Base-by-base conservation (phyloP, 495 filamentous ascomycete genomes). In the Apodospora peruviana region DNA sequence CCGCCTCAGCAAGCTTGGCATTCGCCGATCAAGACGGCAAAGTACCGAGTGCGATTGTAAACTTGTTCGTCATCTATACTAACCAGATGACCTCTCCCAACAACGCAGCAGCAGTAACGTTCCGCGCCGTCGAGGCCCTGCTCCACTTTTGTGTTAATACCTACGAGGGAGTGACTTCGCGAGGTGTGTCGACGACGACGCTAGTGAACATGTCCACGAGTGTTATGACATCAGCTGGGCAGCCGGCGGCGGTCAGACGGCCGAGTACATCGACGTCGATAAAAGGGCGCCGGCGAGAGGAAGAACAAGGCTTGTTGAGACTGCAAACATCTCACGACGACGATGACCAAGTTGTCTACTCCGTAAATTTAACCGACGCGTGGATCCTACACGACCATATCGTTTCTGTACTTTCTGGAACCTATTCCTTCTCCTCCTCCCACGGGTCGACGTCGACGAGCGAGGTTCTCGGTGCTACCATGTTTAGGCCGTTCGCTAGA, bases 81-180 rank as follows among this genome's bases (percentile, higher is more conserved):
- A 57, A 47, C 59, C 42, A 50, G 34, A 52, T 43, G 4, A 23
- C 45, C 11, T 22, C 45, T 27, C 16, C 11, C 5, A 34, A 5
- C 16, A 11, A n/a, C 16, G 17, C 32, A n/a, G 17, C 37, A 14
- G n/a, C 38, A 36, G 2, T 8, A 19, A 34, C 11, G 9, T 57
- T 64, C 51, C 55, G 53, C n/a, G 60, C 61, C 7, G 41, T 42
- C 10, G 61, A 64, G 48, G 53, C 57, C 12, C 42, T 60, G n/a
- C 41, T 58, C 1, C 56, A 60, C 19, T 64, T 64, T 35, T 64
- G 61, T 37, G 58, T 64, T 34, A 64, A 64, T 38, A 61, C 55
- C 17, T 64, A 64, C 51, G 9, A 51, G 5, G 47, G 48, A 9
- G 43, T 42, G 14, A 50, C 45, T 2, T 27, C 36, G 1, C 16